Percentiles rank a stretch among this genome's conserved stretches.
phyloP scores from a whole-genome alignment of 306 rosid genomes.

The Cucurbita moschata region DNA sequence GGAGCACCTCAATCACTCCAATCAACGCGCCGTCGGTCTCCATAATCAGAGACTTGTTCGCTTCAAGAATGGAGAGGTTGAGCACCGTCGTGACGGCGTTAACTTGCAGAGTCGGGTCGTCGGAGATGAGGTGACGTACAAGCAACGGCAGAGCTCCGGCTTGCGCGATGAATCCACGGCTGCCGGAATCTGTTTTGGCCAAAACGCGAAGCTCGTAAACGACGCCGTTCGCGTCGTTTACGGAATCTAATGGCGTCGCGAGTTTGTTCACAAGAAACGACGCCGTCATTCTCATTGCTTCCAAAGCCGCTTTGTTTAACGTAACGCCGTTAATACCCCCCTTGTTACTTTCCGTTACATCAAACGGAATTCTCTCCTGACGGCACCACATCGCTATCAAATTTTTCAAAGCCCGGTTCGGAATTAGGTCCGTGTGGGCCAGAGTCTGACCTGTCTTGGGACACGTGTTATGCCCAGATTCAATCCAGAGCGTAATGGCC shows the following conservation, averaged over 20 bases:
- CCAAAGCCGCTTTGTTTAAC: slow-evolving; percentile 53
- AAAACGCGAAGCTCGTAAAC: slow-evolving; percentile 69
- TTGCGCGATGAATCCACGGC: slow-evolving; percentile 69
- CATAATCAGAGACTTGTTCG: slow-evolving; percentile 56
- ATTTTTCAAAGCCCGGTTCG: slow-evolving; percentile 53
- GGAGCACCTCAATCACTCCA: slow-evolving; percentile 56
- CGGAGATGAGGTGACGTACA: slow-evolving; percentile 28
- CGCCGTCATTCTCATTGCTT: slow-evolving; percentile 70
- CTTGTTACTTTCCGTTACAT: slow-evolving; percentile 5
- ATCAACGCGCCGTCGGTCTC: slow-evolving; percentile 62
- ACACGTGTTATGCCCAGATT: slow-evolving; percentile 83
- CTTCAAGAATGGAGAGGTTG: slow-evolving; percentile 60
- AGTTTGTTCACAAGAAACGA: slow-evolving; percentile 48
- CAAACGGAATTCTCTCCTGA: slow-evolving; percentile 48
- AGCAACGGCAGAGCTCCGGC: slow-evolving; percentile 66
- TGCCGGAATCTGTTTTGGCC: slow-evolving; percentile 60
- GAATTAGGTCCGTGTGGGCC: slow-evolving; percentile 52
- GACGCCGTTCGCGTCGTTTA: slow-evolving; percentile 28
- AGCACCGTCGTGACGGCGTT: slow-evolving; percentile 78
- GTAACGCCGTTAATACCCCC: slow-evolving; percentile 24
- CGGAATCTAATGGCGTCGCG: slow-evolving; percentile 11
- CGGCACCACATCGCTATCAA: slow-evolving; percentile 80
- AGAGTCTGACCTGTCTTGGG: slow-evolving; percentile 80
- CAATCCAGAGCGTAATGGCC: slow-evolving; percentile 63
- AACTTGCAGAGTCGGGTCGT: slow-evolving; percentile 42